phyloP scores from a whole-genome alignment of 2,329 filamentous ascomycete genomes.

The Westerdykella sp. region DNA sequence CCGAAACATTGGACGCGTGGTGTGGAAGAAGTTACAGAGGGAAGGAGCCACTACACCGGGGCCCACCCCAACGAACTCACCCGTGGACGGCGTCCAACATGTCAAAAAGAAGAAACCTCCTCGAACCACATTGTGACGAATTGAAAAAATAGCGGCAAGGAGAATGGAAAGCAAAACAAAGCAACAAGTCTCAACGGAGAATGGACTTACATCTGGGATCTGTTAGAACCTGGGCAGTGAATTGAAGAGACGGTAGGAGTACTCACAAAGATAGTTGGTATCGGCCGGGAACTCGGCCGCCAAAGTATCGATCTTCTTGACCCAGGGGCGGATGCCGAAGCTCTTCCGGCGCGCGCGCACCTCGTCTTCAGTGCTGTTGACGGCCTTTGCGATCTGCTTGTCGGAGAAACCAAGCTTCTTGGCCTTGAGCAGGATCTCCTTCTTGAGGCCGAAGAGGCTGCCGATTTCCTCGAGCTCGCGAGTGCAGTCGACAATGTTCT shows the following conservation, averaged over 20 bases:
- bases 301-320: constrained; percentile 97
- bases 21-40: too few species aligned
- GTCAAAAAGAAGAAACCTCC: too few species aligned
- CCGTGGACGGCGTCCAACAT: too few species aligned
- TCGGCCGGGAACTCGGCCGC: constrained; percentile 93
- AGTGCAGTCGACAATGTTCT: constrained; percentile 92
- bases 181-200: too few species aligned
- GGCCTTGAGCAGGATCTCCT: constrained; percentile 79
- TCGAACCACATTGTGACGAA: too few species aligned
- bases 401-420: constrained; percentile 99
- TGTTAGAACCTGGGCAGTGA: not conserved
- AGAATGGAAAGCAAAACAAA: constrained; percentile 1
- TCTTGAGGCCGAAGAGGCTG: constrained; percentile 75
- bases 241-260: too few species aligned
- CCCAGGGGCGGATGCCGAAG: constrained; percentile 88
- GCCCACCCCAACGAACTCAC: too few species aligned
- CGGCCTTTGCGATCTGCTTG: constrained; percentile 82
- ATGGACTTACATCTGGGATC: constrained; percentile 3
- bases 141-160: not conserved
- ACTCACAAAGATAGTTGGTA: constrained; percentile 63
- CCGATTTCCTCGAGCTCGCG: constrained; percentile 79
- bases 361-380: constrained; percentile 80
- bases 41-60: too few species aligned
- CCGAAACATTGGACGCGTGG: too few species aligned
- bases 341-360: constrained; percentile 77